Evolutionary conservation across 2,329 filamentous ascomycete genomes (phyloP), one percentile per base, ranked within the genome.

Genomic region (Scedosporium apiospermum): DNA sequence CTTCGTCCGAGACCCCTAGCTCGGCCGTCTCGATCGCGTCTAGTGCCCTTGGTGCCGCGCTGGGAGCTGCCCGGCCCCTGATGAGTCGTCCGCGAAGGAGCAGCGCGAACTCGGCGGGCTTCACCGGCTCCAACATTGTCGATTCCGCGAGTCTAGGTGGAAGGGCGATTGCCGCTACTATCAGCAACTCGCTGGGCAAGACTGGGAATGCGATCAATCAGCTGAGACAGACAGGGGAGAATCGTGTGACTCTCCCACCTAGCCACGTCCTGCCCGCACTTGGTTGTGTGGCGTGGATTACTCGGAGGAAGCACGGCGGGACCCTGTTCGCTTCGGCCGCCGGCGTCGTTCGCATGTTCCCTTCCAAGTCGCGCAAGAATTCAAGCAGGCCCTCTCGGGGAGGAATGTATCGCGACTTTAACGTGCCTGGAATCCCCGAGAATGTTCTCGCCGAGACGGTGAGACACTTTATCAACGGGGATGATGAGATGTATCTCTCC

Each of bases 221-320:
- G 66, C 82, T 92, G 63, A 86, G 89, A 57, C 88, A 91, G 68
- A 89, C 85, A 0, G 87, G 87, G 10, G 89, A 91, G 70, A 91
- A 90, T 72, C 84, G 90, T 65, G 82, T 92, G 51, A 83, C 88
- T 57, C 77, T 91, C 34, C 89, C 88, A 10, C 75, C 77, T 10
- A 81, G 82, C 57, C 72, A 78, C n/a, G 72, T 73, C 27, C 76
- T 79, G 14, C 83, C 86, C 1, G 80, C 80, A 2, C 77, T 81
- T 6, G 79, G 81, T 3, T 90, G 87, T 68, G 82, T 89, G 3
- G 77, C 80, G 1, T 89, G 89, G 84, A 77, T 89, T 57, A 82
- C 81, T 27, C 82, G 85, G 41, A 85, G 81, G 67, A 84, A 81
- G 64, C 81, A 82, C 41, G 84, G 87, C 63, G 80, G 34, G 2